A percentile compares a stretch with the other conserved stretches of the same genome.
Evolutionary conservation across 2,329 filamentous ascomycete genomes (phyloP).

Genomic region (Cercospora sp.): DNA sequence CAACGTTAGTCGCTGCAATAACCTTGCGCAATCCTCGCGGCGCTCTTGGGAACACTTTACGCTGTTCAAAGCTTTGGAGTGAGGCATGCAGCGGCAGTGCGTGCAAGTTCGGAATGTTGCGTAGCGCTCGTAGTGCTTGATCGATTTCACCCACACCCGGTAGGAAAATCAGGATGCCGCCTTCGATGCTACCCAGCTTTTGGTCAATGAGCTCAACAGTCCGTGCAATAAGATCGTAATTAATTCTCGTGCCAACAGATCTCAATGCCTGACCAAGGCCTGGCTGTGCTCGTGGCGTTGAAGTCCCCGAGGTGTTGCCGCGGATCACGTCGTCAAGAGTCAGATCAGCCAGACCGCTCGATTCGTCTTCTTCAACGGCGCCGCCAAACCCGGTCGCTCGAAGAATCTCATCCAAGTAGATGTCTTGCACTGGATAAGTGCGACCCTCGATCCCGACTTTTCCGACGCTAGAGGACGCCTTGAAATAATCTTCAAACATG

Average conservation of each 20-base stretch:
- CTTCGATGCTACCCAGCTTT: slow-evolving; percentile 69
- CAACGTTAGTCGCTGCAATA: slow-evolving; percentile 92
- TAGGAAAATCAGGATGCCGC: slow-evolving; percentile 92
- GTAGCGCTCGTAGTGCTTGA: slow-evolving; percentile 69
- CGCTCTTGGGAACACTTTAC: slow-evolving; percentile 75
- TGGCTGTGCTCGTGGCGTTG: slow-evolving; percentile 22
- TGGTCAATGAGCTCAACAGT: slow-evolving; percentile 79
- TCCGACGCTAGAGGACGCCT: slow-evolving; percentile 58
- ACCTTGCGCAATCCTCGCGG: slow-evolving; percentile 84
- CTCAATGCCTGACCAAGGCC: slow-evolving; percentile 44
- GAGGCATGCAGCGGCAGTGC: slow-evolving; percentile 90
- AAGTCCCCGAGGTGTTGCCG: slow-evolving; percentile 28
- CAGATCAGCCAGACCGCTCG: slow-evolving; percentile 40
- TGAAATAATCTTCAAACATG: slow-evolving; percentile 83
- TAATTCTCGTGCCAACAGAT: slow-evolving; percentile 71
- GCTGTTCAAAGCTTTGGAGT: slow-evolving; percentile 82
- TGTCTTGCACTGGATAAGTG: slow-evolving; percentile 86
- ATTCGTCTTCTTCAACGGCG: slow-evolving; percentile 47
- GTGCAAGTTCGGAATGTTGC: slow-evolving; percentile 65
- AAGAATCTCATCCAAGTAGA: slow-evolving; percentile 85
- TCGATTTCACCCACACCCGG: slow-evolving; percentile 92
- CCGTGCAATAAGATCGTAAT: slow-evolving; percentile 81
- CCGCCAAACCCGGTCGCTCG: slow-evolving; percentile 69
- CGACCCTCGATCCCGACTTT: slow-evolving; percentile 83
- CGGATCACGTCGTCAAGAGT: slow-evolving; percentile 43